These are phyloP conservation scores for Lactuca sativa DNA, from an alignment of 129 eudicot species.

Conservation along the genomic window DNA sequence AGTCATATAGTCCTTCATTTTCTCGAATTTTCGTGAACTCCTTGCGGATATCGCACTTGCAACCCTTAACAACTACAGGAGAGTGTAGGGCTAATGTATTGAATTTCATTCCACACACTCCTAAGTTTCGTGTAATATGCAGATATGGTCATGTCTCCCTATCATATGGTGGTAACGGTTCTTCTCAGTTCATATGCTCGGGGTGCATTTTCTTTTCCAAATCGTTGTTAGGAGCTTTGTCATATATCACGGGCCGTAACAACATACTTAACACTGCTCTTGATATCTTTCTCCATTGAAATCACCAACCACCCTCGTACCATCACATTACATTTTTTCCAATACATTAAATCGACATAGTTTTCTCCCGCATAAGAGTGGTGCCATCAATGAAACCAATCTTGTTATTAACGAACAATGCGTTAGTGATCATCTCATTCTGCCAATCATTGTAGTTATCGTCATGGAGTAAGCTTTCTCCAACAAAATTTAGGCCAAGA, in stretches of 20 bases:
- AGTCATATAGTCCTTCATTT: no score
- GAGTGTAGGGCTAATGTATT: no score
- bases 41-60: no score
- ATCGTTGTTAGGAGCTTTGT: neutral
- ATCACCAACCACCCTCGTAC: neutral
- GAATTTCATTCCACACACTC: no score
- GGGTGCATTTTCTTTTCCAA: neutral
- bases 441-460: neutral
- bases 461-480: neutral
- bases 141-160: no score
- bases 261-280: neutral
- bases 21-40: no score
- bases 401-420: neutral
- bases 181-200: no score
- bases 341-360: no score
- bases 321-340: neutral
- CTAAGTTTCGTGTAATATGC: no score
- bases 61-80: no score
- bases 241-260: neutral
- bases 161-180: no score
- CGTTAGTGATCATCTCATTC: neutral
- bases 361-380: neutral
- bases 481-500: neutral
- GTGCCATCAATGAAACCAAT: neutral
- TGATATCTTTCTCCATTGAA: neutral